Conservation (phyloP, 306 rosid species). For the Prunus mongolica region DNA sequence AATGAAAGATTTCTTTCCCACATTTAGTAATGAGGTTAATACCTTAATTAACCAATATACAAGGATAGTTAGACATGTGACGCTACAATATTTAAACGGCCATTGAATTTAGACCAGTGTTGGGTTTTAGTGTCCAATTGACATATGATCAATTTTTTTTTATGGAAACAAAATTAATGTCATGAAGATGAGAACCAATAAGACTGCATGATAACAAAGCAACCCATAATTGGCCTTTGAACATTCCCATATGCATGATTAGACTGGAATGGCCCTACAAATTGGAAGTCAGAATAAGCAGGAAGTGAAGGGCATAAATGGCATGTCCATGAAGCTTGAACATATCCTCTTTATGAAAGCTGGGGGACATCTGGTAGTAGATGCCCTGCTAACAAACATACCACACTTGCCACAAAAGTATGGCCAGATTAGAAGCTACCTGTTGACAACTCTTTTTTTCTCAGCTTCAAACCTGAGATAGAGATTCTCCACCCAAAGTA, state of each 20-base stretch:
- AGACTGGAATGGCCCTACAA: conserved; percentile 1
- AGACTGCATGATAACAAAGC: not conserved
- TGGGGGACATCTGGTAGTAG: not conserved
- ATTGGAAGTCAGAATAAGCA: not conserved
- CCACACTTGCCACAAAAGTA: conserved; percentile 27
- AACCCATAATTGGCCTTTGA: not conserved
- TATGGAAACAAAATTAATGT: not conserved
- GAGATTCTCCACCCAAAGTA: conserved; percentile 31
- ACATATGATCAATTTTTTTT: no score
- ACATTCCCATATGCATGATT: not conserved
- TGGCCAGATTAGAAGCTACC: conserved; percentile 12
- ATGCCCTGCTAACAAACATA: not conserved
- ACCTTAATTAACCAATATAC: no score
- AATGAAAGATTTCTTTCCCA: no score
- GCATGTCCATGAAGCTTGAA: not conserved
- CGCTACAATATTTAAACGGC: no score
- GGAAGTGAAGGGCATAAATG: not conserved
- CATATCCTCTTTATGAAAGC: conserved; percentile 14
- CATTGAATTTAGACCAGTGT: no score
- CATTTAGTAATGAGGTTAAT: no score
- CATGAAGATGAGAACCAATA: not conserved
- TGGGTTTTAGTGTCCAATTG: no score
- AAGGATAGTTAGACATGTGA: no score
- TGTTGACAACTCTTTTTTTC: conserved; percentile 33
- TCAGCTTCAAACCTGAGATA: conserved; percentile 25